Evolutionary conservation across 2,329 filamentous ascomycete genomes (phyloP).

Genomic region (Colletotrichum sp.): DNA sequence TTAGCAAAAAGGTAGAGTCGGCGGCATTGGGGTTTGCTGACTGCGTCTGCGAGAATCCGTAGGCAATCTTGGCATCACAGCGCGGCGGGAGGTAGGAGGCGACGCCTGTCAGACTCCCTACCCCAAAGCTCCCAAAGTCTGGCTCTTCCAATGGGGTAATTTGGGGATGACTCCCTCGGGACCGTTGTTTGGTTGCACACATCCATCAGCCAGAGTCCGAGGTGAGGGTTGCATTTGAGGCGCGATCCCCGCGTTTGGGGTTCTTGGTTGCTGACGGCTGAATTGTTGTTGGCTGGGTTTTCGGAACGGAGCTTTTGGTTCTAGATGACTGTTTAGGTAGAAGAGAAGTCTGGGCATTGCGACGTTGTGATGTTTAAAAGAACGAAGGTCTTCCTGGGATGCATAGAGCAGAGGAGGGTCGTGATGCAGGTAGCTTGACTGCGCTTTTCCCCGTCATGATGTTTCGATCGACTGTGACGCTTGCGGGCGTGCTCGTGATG

Average conservation of each 20-base stretch:
- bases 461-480: neutral
- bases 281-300: neutral
- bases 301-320: neutral
- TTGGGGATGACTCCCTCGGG: neutral
- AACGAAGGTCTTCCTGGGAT: rapidly evolving
- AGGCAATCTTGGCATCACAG: neutral
- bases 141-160: neutral
- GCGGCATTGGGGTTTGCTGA: neutral
- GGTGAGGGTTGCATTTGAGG: neutral
- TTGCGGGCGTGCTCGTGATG: neutral
- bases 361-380: neutral
- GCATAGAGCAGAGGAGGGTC: neutral
- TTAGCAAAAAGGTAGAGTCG: neutral
- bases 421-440: rapidly evolving
- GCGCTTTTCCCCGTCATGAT: neutral
- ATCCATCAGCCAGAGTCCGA: neutral
- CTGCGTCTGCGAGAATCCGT: neutral
- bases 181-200: too few species aligned
- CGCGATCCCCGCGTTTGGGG: neutral
- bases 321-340: neutral
- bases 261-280: neutral
- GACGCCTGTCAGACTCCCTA: neutral
- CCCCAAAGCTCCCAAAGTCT: neutral
- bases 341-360: neutral
- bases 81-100: neutral